phyloP scores from a whole-genome alignment of 2,329 filamentous ascomycete species.

The Alternaria ventricosa region DNA sequence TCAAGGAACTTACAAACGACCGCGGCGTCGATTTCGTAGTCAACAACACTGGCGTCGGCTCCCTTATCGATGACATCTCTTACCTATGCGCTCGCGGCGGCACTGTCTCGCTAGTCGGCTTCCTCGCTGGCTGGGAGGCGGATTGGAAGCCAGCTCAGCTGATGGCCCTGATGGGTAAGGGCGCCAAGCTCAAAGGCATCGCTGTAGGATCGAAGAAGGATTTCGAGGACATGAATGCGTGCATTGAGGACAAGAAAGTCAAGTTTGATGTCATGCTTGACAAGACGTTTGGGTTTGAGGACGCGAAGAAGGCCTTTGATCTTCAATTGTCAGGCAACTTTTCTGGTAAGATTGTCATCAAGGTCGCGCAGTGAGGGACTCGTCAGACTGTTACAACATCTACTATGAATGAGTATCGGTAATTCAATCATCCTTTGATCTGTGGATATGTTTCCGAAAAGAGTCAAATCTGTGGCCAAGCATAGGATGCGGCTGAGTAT shows the following conservation, averaged over 20 bases:
- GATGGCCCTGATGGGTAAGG: conserved; percentile 27
- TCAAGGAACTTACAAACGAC: conserved; percentile 53
- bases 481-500: neutral
- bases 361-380: neutral
- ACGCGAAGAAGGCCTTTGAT: conserved; percentile 43
- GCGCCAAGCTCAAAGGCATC: conserved; percentile 51
- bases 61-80: conserved; percentile 23
- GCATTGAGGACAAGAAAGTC: conserved; percentile 45
- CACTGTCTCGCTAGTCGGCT: conserved; percentile 34
- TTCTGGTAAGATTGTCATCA: conserved; percentile 40
- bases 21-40: conserved; percentile 56
- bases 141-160: conserved; percentile 16
- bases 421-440: neutral
- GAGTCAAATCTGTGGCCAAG: neutral
- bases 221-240: conserved; percentile 47
- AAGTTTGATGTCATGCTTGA: conserved; percentile 38
- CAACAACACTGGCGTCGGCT: conserved; percentile 42
- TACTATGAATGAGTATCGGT: neutral
- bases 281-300: conserved; percentile 42
- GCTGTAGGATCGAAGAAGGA: conserved; percentile 64
- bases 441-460: neutral
- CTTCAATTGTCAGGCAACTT: conserved; percentile 46
- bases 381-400: neutral
- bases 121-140: conserved; percentile 22
- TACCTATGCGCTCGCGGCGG: conserved; percentile 21